Evolutionary conservation across 2,329 filamentous ascomycete species (phyloP).

Genomic region (Delphinella strobiligena): DNA sequence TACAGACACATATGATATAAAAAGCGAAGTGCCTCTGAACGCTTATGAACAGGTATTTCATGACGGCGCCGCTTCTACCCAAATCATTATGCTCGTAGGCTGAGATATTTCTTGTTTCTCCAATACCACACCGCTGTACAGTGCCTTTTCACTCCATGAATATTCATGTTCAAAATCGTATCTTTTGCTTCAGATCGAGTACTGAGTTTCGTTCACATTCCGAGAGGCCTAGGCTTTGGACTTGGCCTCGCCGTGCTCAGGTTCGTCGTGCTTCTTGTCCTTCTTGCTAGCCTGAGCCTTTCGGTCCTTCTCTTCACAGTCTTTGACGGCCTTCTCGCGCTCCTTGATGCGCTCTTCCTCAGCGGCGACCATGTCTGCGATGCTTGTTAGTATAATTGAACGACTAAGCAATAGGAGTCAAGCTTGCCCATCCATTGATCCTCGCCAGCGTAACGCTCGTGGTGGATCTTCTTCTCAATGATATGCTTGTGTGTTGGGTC

Average conservation of each 20-base stretch:
- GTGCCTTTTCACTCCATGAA: too few relatives aligned
- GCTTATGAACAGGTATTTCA: too few relatives aligned
- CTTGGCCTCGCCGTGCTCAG: slow-evolving; percentile 3
- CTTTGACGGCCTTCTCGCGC: slow-evolving; percentile 30
- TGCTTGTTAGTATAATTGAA: slow-evolving; percentile 1
- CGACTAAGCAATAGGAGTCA: slow-evolving; percentile 2
- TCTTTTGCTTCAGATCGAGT: too few relatives aligned
- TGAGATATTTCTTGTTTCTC: too few relatives aligned
- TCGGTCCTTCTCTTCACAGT: slow-evolving; percentile 14
- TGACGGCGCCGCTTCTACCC: too few relatives aligned
- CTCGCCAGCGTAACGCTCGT: slow-evolving; percentile 76
- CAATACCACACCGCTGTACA: too few relatives aligned
- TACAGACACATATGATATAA: too few relatives aligned
- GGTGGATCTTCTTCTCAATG: slow-evolving; percentile 78
- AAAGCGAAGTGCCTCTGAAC: too few relatives aligned
- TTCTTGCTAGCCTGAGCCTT: slow-evolving; percentile 15
- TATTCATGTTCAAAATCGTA: too few relatives aligned
- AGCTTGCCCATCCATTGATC: slow-evolving; percentile 83
- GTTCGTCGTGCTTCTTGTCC: slow-evolving; percentile 8
- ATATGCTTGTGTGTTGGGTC: slow-evolving; percentile 73
- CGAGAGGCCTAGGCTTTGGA: slow-evolving; percentile 1
- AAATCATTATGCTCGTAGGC: too few relatives aligned
- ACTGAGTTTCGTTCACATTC: too few relatives aligned
- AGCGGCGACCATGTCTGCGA: slow-evolving; percentile 65
- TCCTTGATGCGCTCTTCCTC: slow-evolving; percentile 54